phyloP scores from a whole-genome alignment of 176 grass and related monocot species.

The Bromus sterilis region DNA sequence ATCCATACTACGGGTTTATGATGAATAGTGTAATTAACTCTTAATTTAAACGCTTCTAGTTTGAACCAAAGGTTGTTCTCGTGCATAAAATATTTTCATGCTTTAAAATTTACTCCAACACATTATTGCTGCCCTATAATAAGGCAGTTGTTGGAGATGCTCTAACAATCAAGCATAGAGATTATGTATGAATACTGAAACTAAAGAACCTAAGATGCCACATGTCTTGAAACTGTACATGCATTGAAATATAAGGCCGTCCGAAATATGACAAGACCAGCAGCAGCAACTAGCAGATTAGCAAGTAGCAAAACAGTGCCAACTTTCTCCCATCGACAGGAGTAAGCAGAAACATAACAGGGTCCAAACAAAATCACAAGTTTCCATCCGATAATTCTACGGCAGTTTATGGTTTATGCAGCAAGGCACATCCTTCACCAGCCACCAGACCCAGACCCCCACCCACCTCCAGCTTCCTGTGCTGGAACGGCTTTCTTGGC shows the following conservation, averaged over 20 bases:
- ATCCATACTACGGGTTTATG: no score
- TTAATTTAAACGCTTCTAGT: no score
- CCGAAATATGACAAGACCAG: neutral
- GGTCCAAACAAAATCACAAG: neutral
- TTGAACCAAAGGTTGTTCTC: no score
- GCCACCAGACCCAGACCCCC: slow-evolving; percentile 27
- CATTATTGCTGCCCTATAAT: no score
- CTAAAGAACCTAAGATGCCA: neutral
- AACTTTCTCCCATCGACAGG: neutral
- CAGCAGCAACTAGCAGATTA: neutral
- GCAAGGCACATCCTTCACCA: slow-evolving; percentile 21
- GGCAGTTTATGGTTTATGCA: neutral
- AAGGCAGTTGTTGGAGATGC: no score
- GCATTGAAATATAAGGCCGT: slow-evolving; percentile 11
- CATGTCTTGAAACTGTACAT: slow-evolving; percentile 7
- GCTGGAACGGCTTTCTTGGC: slow-evolving; percentile 37
- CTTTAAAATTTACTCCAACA: no score
- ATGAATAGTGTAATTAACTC: no score
- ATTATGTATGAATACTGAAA: neutral
- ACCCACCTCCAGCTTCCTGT: slow-evolving; percentile 34
- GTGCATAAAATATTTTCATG: no score
- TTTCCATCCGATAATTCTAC: neutral
- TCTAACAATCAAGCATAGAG: neutral
- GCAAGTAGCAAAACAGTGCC: neutral
- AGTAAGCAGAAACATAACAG: neutral